These are phyloP conservation scores for Phytophthora tubulina DNA, from an alignment of 352 stramenopile species.

Conservation along the genomic window DNA sequence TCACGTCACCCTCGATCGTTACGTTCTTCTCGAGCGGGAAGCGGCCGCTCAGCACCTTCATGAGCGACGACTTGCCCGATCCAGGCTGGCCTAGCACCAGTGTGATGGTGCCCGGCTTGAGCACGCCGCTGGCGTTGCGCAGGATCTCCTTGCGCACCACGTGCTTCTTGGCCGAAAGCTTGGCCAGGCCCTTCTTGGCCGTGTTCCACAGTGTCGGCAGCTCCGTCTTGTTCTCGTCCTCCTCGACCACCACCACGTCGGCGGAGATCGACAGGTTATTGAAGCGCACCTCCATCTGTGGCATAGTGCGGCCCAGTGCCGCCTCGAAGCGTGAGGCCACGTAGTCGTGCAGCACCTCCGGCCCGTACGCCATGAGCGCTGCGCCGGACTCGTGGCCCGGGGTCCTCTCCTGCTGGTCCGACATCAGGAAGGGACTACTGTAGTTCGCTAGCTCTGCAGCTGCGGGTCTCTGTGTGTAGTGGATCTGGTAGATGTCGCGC, in stretches of 20 bases:
- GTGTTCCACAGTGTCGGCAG: constrained; percentile 60
- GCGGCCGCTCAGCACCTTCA: constrained; percentile 45
- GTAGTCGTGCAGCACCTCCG: constrained; percentile 49
- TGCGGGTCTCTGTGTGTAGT: constrained; percentile 1
- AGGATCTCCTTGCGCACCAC: constrained; percentile 61
- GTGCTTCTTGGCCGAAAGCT: constrained; percentile 48
- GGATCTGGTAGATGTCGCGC: constrained; percentile 21
- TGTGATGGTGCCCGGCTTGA: constrained; percentile 51
- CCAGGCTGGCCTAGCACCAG: constrained; percentile 37
- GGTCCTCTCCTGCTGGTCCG: constrained; percentile 23
- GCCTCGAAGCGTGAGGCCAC: constrained; percentile 42
- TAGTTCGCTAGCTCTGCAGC: background rate
- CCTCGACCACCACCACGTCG: constrained; percentile 37
- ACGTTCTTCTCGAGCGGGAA: constrained; percentile 56
- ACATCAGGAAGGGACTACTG: constrained; percentile 5
- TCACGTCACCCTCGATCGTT: constrained; percentile 47
- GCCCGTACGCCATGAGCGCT: constrained; percentile 47
- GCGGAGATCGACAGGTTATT: constrained; percentile 35
- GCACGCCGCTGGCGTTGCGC: constrained; percentile 53
- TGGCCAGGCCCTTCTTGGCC: constrained; percentile 43
- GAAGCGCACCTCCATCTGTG: constrained; percentile 56
- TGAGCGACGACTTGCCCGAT: constrained; percentile 39
- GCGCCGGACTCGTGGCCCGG: constrained; percentile 36
- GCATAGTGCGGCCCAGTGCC: constrained; percentile 51
- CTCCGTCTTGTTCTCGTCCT: constrained; percentile 31